These are phyloP conservation scores for Xylaria sp. DNA, from an alignment of 2,329 filamentous ascomycete species.

Conservation along the genomic window DNA sequence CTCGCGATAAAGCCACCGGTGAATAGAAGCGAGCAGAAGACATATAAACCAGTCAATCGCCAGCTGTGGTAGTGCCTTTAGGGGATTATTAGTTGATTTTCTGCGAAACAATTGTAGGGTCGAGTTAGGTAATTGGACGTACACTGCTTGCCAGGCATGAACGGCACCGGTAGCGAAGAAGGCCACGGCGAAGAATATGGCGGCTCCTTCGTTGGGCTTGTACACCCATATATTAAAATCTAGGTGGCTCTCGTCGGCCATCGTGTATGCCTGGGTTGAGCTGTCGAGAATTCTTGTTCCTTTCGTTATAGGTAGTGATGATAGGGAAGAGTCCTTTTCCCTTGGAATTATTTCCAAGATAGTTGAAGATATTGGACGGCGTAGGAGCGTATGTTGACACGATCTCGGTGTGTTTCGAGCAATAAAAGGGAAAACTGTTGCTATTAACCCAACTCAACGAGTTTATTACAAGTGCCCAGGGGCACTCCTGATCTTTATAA, in stretches of 20 bases:
- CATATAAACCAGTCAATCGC: conserved; percentile 59
- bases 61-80: conserved; percentile 61
- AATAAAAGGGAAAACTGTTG: not conserved
- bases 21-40: conserved; percentile 61
- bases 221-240: conserved; percentile 53
- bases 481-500: conserved; percentile 20
- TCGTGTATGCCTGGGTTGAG: conserved; percentile 12
- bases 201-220: conserved; percentile 53
- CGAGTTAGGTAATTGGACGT: conserved; percentile 37
- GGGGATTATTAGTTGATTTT: not conserved
- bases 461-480: not conserved
- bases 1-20: conserved; percentile 59
- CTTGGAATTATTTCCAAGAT: no score
- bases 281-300: not conserved
- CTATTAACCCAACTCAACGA: not conserved
- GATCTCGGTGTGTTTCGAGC: not conserved
- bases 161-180: conserved; percentile 46
- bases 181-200: conserved; percentile 53
- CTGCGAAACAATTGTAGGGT: not conserved
- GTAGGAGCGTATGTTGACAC: not conserved
- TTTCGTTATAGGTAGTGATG: no score
- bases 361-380: not conserved
- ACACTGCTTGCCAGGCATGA: conserved; percentile 55
- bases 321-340: not conserved
- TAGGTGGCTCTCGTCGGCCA: conserved; percentile 46